These are phyloP conservation scores for Gnomoniopsis smithogilvyi DNA, from an alignment of 2,329 filamentous ascomycete species.

Conservation along the genomic window DNA sequence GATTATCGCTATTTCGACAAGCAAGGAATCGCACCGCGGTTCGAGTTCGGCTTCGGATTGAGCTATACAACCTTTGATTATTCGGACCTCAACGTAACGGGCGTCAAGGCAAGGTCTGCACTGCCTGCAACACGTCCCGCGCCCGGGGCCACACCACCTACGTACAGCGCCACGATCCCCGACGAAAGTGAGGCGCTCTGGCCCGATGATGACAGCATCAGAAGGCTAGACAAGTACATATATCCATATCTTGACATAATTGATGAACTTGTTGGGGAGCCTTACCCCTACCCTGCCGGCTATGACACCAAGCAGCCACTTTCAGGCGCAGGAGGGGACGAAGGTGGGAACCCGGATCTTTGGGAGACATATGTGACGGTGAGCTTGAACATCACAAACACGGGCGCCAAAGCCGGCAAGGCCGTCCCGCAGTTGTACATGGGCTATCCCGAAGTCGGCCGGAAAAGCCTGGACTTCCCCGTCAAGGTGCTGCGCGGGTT, in stretches of 20 bases:
- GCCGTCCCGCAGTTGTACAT: conserved; percentile 47
- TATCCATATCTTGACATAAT: conserved; percentile 65
- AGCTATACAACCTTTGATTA: conserved; percentile 75
- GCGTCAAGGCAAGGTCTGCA: conserved; percentile 42
- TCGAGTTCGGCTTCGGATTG: conserved; percentile 82
- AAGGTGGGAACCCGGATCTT: conserved; percentile 65
- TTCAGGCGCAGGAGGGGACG: conserved; percentile 66
- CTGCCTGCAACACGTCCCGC: conserved; percentile 34
- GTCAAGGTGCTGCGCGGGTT: conserved; percentile 68
- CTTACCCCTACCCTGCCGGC: conserved; percentile 51
- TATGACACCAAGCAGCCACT: conserved; percentile 47
- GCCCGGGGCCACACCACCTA: conserved; percentile 47
- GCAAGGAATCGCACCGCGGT: conserved; percentile 68
- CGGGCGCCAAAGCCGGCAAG: conserved; percentile 40
- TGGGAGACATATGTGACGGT: conserved; percentile 55
- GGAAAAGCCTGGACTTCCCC: conserved; percentile 56
- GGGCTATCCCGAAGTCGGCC: conserved; percentile 33
- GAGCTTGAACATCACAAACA: conserved; percentile 51
- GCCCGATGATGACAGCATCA: conserved; percentile 48
- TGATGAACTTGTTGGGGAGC: conserved; percentile 38
- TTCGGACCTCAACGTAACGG: conserved; percentile 45
- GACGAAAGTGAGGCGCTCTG: conserved; percentile 55
- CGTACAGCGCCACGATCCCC: conserved; percentile 54
- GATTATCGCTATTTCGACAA: conserved; percentile 92
- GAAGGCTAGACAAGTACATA: conserved; percentile 65